A percentile compares a stretch with the other conserved stretches of the same genome.
Evolutionary conservation across 1,139 yeast species (phyloP).

Genomic region (Yamadazyma membranifaciens): DNA sequence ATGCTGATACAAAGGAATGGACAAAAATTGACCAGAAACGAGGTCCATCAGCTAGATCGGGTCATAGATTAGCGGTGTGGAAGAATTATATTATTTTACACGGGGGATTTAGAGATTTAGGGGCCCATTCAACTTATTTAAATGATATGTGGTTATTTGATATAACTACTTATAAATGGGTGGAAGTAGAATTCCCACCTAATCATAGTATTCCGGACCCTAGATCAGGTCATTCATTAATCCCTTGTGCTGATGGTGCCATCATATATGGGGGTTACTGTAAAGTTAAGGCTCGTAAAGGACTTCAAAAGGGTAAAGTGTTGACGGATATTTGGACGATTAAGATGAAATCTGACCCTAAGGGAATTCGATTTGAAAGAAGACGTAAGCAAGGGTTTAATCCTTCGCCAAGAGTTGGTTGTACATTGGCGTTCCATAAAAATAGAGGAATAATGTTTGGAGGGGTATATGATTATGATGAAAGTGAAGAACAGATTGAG

Average conservation of each 20-base stretch:
- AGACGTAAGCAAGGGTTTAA: slow-evolving; percentile 85
- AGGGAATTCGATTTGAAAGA: slow-evolving; percentile 81
- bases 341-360: slow-evolving; percentile 85
- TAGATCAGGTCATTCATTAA: slow-evolving; percentile 87
- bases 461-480: slow-evolving; percentile 93
- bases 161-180: slow-evolving; percentile 86
- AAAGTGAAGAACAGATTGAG: slow-evolving; percentile 88
- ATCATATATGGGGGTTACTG: slow-evolving; percentile 91
- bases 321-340: slow-evolving; percentile 83
- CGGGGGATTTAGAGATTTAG: slow-evolving; percentile 94
- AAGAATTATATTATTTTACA: slow-evolving; percentile 80
- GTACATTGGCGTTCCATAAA: slow-evolving; percentile 84
- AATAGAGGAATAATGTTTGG: slow-evolving; percentile 94
- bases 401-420: slow-evolving; percentile 93
- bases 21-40: slow-evolving; percentile 72
- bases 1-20: slow-evolving; percentile 86
- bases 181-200: slow-evolving; percentile 81
- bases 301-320: slow-evolving; percentile 90
- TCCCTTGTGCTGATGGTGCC: slow-evolving; percentile 83
- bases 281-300: slow-evolving; percentile 87
- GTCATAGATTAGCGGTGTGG: slow-evolving; percentile 90
- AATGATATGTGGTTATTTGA: slow-evolving; percentile 93
- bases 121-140: slow-evolving; percentile 77
- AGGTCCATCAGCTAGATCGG: slow-evolving; percentile 82
- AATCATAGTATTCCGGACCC: slow-evolving; percentile 85